A percentile compares a stretch with the other conserved stretches of the same genome.
phyloP scores from a whole-genome alignment of 179 eudicot genomes.

The Vitellaria paradoxa region DNA sequence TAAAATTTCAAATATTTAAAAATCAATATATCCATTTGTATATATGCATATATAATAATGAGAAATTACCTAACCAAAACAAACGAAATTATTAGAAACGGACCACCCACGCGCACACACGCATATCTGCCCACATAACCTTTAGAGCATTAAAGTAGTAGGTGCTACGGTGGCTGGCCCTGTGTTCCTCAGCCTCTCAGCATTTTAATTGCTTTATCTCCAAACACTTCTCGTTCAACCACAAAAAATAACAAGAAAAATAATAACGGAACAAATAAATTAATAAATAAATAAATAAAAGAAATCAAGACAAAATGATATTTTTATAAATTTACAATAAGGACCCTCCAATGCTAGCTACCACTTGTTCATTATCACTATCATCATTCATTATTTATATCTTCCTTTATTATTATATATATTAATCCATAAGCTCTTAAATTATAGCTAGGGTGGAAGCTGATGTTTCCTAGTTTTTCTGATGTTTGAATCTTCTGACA shows the following conservation, averaged over 20 bases:
- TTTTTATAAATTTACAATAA: slow-evolving; percentile 25
- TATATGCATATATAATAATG: neutral
- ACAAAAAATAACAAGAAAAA: slow-evolving; percentile 18
- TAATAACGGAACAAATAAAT: neutral
- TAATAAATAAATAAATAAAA: neutral
- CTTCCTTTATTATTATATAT: neutral
- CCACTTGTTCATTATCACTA: slow-evolving; percentile 1
- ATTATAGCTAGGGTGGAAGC: slow-evolving; percentile 17
- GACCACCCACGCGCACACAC: no score
- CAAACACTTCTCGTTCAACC: slow-evolving; percentile 30
- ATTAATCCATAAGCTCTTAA: neutral
- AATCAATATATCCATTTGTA: neutral
- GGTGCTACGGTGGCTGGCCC: slow-evolving; percentile 34
- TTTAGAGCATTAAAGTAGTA: no score
- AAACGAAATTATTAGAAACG: no score
- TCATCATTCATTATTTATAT: neutral
- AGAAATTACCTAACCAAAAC: no score
- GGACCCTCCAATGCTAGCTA: slow-evolving; percentile 13
- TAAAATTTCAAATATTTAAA: neutral
- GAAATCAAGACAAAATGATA: slow-evolving; percentile 20
- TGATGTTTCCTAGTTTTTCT: slow-evolving; percentile 51
- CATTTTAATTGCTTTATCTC: slow-evolving; percentile 41
- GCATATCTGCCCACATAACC: no score
- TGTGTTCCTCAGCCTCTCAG: slow-evolving; percentile 11
- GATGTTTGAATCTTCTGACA: slow-evolving; percentile 43